These are phyloP conservation scores for Vairimorpha necatrix DNA, from an alignment of 371 early-diverging fungal species.

Conservation along the genomic window DNA sequence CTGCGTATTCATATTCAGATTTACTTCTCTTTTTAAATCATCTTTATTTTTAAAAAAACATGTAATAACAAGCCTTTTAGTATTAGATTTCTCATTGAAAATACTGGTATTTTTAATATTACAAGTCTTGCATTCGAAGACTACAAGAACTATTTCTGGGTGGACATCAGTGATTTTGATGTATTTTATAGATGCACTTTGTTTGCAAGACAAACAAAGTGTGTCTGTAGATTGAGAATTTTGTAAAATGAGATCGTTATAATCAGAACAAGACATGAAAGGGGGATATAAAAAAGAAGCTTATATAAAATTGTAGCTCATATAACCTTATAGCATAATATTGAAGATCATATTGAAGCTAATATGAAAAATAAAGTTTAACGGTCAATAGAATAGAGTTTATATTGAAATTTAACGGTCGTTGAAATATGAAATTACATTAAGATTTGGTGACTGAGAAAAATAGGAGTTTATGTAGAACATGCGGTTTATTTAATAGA, in stretches of 20 bases:
- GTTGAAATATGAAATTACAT: too few relatives aligned
- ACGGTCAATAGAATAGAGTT: too few relatives aligned
- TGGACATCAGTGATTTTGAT: conserved; percentile 10
- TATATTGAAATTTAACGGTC: too few relatives aligned
- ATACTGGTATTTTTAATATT: conserved; percentile 12
- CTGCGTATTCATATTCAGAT: conserved; percentile 12
- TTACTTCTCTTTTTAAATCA: conserved; percentile 30
- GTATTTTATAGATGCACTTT: conserved; percentile 5
- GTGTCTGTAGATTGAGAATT: neutral
- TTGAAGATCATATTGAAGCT: too few relatives aligned
- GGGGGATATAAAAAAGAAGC: neutral
- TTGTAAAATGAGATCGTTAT: neutral
- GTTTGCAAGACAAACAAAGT: conserved; percentile 1
- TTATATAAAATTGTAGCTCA: too few relatives aligned
- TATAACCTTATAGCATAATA: too few relatives aligned
- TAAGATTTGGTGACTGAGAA: too few relatives aligned
- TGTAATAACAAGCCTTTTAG: conserved; percentile 21
- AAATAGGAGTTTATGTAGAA: too few relatives aligned
- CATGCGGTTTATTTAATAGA: too few relatives aligned
- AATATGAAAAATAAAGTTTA: too few relatives aligned
- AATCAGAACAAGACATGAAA: neutral
- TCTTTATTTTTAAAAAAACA: conserved; percentile 27
- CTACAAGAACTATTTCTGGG: conserved; percentile 15
- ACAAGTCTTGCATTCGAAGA: conserved; percentile 41
- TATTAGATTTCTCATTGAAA: conserved; percentile 10